Conservation (phyloP, 768 basidiomycete species). For the Amanita phalloides region DNA sequence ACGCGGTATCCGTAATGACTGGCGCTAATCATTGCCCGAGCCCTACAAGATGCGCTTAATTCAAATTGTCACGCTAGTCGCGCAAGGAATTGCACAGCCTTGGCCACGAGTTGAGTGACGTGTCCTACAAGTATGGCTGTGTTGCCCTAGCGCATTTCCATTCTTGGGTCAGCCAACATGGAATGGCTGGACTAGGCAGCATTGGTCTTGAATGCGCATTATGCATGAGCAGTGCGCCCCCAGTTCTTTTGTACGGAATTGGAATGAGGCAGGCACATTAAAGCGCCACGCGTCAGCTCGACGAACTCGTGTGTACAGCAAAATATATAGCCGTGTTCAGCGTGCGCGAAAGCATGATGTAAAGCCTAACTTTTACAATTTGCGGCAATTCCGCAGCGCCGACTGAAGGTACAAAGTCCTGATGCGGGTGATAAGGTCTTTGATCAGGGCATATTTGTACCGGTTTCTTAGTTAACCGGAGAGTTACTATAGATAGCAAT, state of each 20-base stretch:
- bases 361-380: not conserved
- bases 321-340: not conserved
- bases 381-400: not conserved
- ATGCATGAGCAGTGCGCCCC: not conserved
- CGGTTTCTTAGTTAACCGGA: slow-evolving; percentile 1
- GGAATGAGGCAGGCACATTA: not conserved
- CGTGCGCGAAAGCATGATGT: not conserved
- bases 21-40: not conserved
- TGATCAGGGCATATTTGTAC: not conserved
- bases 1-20: not conserved
- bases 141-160: not conserved
- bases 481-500: not conserved
- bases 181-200: not conserved
- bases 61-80: not conserved
- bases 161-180: not conserved
- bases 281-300: not conserved
- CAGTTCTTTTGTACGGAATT: not conserved
- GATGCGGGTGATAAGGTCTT: no score
- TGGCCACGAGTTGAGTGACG: not conserved
- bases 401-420: not conserved
- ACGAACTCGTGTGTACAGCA: not conserved
- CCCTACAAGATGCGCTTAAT: not conserved
- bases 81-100: not conserved
- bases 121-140: no score
- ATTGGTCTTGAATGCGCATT: not conserved